Base-by-base conservation (phyloP, 805 yeast genomes). In the Wickerhamomyces subpelliculosus region DNA sequence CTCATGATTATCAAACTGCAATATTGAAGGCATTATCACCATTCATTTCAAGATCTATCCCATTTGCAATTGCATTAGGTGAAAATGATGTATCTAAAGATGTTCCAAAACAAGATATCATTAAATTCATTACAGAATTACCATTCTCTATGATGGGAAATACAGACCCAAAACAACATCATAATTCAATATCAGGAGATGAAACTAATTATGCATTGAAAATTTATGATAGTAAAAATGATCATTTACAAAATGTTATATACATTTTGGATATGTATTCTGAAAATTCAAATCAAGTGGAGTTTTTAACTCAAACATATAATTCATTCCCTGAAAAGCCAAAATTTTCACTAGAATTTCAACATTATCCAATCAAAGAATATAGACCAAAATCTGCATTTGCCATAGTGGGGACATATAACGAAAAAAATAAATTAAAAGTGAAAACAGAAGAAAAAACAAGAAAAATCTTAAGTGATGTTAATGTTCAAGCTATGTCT, bases 341-440 rank as follows among this genome's bases (percentile, higher is more conserved):
- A 12, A 43, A 54, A 20, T 51, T 75, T 44, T 62, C 75, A 4
- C 67, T 80, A 70, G 80, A 78, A 2, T 80, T 80, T 47, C 79
- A 78, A 65, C 84, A 80, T 54, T 73, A 74, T 19, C 88, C 87
- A 1, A 54, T 80, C 21, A 77, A 78, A 1, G 85, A 80, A 48
- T 79, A 72, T 52, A 61, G 75, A 41, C 63, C 64, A 19, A 48
- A 44, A 18, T 54, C 51, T 0, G 39, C 51, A 20, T 61, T 61
- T 39, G 70, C 75, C 35, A 50, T 67, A 22, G 52, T 61, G 19
- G 65, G 68, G 22, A 64, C 65, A 35, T 59, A 54, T 35, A 53
- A 58, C 34, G 62, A 59, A 30, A 60, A 52, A 38, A 22, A 75
- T 72, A 27, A 57, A 47, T 33, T 64, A 61, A 50, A 68, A 64